These are phyloP conservation scores for Murraya koenigii DNA, from an alignment of 345 rosid genomes.

Conservation along the genomic window DNA sequence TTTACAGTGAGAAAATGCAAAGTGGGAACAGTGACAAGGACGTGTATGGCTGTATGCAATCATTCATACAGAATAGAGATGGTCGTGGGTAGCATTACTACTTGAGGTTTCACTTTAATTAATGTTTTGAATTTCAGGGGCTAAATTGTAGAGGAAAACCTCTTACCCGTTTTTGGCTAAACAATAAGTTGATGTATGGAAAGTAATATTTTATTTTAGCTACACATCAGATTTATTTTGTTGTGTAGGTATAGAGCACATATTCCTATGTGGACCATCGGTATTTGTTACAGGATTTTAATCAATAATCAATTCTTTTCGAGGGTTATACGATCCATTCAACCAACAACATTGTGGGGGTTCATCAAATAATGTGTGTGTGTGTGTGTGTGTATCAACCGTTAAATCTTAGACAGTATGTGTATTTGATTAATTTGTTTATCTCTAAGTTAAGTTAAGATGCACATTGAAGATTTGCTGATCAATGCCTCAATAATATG, in stretches of 20 bases:
- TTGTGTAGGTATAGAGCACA: background rate
- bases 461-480: no score
- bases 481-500: no score
- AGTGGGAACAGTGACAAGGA: slow-evolving; percentile 32
- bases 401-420: no score
- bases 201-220: background rate
- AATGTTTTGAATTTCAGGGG: background rate
- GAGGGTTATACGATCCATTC: no score
- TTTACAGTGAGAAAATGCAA: background rate
- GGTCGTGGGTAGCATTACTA: slow-evolving; percentile 25
- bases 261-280: slow-evolving; percentile 19
- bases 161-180: slow-evolving; percentile 8
- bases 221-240: background rate
- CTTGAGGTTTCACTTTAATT: background rate
- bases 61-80: slow-evolving; percentile 13
- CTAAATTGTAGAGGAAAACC: background rate
- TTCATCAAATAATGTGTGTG: no score
- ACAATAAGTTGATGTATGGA: background rate
- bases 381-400: no score
- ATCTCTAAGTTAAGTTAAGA: no score
- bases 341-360: no score
- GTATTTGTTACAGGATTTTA: no score
- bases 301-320: no score
- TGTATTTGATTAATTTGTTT: no score
- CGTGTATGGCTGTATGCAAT: slow-evolving; percentile 47